phyloP scores from a whole-genome alignment of 805 yeast species.

The Yamadazyma philogaea region DNA sequence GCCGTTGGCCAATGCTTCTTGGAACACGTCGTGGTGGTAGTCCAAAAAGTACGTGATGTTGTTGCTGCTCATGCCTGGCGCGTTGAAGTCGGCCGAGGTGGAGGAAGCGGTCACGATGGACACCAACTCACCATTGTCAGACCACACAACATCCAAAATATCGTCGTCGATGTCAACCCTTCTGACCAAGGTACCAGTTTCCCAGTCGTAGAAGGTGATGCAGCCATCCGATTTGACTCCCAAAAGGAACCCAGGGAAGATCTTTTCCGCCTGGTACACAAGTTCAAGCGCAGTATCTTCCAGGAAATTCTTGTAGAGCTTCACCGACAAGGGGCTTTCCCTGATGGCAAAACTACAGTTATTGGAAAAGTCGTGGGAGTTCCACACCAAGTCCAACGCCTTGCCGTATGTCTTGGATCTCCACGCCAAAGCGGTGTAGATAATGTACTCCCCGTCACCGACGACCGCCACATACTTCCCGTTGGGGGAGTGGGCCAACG shows the following conservation, averaged over 20 bases:
- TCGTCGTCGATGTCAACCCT: conserved; percentile 78
- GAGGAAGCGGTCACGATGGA: conserved; percentile 51
- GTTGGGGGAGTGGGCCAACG: conserved; percentile 88
- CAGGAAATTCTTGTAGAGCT: conserved; percentile 79
- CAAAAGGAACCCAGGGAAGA: conserved; percentile 85
- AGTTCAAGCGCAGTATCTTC: conserved; percentile 66
- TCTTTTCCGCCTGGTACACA: conserved; percentile 69
- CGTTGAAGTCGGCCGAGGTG: conserved; percentile 17
- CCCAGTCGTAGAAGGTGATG: conserved; percentile 93
- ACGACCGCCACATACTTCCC: conserved; percentile 96
- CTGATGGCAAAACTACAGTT: conserved; percentile 70
- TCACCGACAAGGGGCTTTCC: conserved; percentile 62
- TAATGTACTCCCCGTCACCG: conserved; percentile 97
- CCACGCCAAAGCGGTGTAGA: conserved; percentile 97
- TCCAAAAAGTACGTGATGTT: conserved; percentile 77
- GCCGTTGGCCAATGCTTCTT: conserved; percentile 57
- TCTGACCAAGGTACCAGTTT: conserved; percentile 75
- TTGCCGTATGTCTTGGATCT: conserved; percentile 90
- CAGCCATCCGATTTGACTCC: conserved; percentile 84
- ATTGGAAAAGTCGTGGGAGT: conserved; percentile 71
- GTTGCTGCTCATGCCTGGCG: conserved; percentile 18
- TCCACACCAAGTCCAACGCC: conserved; percentile 93
- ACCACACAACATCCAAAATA: conserved; percentile 82
- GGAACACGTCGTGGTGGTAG: conserved; percentile 66
- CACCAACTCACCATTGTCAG: conserved; percentile 87